A percentile compares a stretch with the other conserved stretches of the same genome.
These are phyloP conservation scores for Gymnopilus dilepis DNA, from an alignment of 768 basidiomycete species.

Conservation along the genomic window DNA sequence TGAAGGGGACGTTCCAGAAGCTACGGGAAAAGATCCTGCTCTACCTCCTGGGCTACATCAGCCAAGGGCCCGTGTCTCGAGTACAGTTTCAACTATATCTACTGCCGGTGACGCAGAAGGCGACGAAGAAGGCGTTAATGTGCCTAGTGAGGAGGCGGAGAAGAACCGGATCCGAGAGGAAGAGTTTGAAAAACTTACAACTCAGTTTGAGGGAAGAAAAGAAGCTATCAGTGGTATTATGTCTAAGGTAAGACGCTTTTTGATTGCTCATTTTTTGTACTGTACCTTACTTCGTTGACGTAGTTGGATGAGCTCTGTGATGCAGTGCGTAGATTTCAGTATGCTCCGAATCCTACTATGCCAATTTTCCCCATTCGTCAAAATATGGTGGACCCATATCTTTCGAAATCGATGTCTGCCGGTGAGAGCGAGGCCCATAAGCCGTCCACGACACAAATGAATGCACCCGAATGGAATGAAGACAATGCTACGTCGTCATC, in stretches of 20 bases:
- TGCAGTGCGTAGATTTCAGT: slow-evolving; percentile 55
- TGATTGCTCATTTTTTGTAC: not conserved
- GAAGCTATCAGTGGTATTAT: slow-evolving; percentile 74
- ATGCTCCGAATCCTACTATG: slow-evolving; percentile 50
- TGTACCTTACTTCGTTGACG: not conserved
- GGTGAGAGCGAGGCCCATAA: slow-evolving; percentile 13
- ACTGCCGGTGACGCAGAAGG: slow-evolving; percentile 41
- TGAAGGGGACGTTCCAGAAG: slow-evolving; percentile 10
- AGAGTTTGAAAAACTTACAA: slow-evolving; percentile 70
- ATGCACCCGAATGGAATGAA: slow-evolving; percentile 16
- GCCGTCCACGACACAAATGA: slow-evolving; percentile 13
- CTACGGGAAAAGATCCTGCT: slow-evolving; percentile 15
- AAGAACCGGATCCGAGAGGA: slow-evolving; percentile 61
- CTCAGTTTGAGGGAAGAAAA: slow-evolving; percentile 73
- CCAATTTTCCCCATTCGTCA: slow-evolving; percentile 41
- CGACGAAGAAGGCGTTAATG: slow-evolving; percentile 54
- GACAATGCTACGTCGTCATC: slow-evolving; percentile 11
- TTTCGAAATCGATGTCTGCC: slow-evolving; percentile 9
- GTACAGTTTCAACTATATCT: slow-evolving; percentile 29
- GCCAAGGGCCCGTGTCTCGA: slow-evolving; percentile 24
- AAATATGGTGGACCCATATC: slow-evolving; percentile 25
- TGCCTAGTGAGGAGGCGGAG: slow-evolving; percentile 60
- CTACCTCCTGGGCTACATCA: slow-evolving; percentile 23
- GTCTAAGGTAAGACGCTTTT: slow-evolving; percentile 58
- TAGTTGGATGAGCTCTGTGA: slow-evolving; percentile 65